These are phyloP conservation scores for Penicillium occitanis DNA, from an alignment of 2,329 filamentous ascomycete genomes.

Conservation along the genomic window DNA sequence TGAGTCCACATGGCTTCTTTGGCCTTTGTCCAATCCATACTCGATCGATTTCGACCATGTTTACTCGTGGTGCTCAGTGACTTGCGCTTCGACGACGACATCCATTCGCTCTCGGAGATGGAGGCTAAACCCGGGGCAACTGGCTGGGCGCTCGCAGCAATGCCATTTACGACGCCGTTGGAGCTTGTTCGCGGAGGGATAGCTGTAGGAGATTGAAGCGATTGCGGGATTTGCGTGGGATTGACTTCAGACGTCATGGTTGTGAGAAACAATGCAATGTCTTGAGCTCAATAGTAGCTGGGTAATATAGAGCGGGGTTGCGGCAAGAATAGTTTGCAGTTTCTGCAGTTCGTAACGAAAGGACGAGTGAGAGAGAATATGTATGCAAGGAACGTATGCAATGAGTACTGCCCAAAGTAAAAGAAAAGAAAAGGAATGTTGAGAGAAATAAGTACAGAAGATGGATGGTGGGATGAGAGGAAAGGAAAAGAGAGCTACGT, in stretches of 20 bases:
- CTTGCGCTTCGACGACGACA: slow-evolving; percentile 44
- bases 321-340: not conserved
- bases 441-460: not conserved
- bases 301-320: not conserved
- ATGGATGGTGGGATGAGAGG: not conserved
- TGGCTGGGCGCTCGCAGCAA: slow-evolving; percentile 24
- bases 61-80: slow-evolving; percentile 29
- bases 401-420: not conserved
- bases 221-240: slow-evolving; percentile 10
- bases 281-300: not conserved
- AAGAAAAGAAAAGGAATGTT: not conserved
- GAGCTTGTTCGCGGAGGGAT: slow-evolving; percentile 75
- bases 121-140: slow-evolving; percentile 49
- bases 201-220: slow-evolving; percentile 59
- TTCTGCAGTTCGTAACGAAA: not conserved
- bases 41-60: slow-evolving; percentile 39
- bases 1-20: slow-evolving; percentile 39
- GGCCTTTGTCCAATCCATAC: slow-evolving; percentile 41
- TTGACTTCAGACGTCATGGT: slow-evolving; percentile 10
- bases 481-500: not conserved
- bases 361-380: not conserved
- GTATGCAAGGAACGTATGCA: not conserved
- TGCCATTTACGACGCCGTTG: slow-evolving; percentile 49
- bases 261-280: not conserved
- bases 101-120: slow-evolving; percentile 64